Percentiles rank a stretch among this genome's conserved stretches.
Evolutionary conservation across 177 flowering plant species (phyloP).

Genomic region (Telopea speciosissima): DNA sequence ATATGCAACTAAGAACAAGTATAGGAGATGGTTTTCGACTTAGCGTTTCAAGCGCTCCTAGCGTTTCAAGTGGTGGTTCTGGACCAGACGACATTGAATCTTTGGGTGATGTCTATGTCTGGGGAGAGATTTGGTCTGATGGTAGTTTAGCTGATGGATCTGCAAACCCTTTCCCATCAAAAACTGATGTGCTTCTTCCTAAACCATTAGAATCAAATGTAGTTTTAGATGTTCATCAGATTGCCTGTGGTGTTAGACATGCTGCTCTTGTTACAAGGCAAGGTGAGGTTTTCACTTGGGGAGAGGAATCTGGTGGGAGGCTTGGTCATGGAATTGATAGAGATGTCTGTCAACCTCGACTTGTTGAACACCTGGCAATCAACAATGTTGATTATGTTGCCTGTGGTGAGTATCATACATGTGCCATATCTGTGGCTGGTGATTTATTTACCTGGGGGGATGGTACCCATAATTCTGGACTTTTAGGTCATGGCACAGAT

Average conservation of each 20-base stretch:
- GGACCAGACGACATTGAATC: constrained; percentile 71
- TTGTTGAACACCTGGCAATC: background rate
- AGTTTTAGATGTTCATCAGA: background rate
- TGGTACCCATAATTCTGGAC: constrained; percentile 1
- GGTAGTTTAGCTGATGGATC: constrained; percentile 32
- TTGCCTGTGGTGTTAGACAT: constrained; percentile 1
- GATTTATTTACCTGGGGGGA: background rate
- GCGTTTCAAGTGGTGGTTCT: constrained; percentile 64
- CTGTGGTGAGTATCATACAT: constrained; percentile 1
- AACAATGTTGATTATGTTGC: background rate
- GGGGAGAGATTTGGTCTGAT: constrained; percentile 66
- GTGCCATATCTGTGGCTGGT: background rate
- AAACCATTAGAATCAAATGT: background rate
- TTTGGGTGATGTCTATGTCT: constrained; percentile 60
- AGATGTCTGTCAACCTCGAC: background rate
- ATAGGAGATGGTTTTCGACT: constrained; percentile 52
- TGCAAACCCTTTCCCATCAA: constrained; percentile 17
- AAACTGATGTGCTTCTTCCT: constrained; percentile 1
- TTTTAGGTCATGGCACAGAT: background rate
- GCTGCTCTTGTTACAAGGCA: constrained; percentile 1
- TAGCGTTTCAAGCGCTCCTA: constrained; percentile 66
- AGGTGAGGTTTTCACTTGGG: constrained; percentile 1
- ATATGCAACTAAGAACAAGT: constrained; percentile 3
- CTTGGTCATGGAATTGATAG: background rate
- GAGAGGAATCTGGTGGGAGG: background rate